phyloP scores from a whole-genome alignment of 2,329 filamentous ascomycete genomes.

The Venturia asperata region DNA sequence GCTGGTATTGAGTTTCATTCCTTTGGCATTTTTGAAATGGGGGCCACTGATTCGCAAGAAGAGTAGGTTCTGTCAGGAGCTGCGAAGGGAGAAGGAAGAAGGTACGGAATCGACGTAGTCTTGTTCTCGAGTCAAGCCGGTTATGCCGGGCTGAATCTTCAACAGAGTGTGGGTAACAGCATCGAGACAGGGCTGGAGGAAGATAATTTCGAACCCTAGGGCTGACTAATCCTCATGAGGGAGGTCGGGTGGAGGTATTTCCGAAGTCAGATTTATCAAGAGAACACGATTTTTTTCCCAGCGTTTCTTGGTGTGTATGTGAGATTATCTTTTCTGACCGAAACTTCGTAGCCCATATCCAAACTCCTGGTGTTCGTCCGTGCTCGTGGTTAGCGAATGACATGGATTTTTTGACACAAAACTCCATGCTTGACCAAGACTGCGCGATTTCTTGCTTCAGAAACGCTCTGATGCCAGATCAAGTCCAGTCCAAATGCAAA shows the following conservation, averaged over 20 bases:
- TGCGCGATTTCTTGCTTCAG: not conserved
- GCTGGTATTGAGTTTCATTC: slow-evolving; percentile 32
- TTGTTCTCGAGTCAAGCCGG: not conserved
- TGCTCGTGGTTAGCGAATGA: not conserved
- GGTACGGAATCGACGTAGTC: not conserved
- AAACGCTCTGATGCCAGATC: not conserved
- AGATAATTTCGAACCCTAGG: too few species aligned
- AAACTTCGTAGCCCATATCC: too few species aligned
- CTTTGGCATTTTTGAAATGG: slow-evolving; percentile 30
- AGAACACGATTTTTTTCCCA: too few species aligned
- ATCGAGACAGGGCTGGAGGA: too few species aligned
- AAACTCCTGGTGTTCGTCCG: too few species aligned
- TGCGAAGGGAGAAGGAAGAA: slow-evolving; percentile 3
- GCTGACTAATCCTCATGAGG: too few species aligned
- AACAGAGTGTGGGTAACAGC: too few species aligned
- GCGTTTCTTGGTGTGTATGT: not conserved
- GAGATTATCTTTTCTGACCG: not conserved
- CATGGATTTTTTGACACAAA: not conserved
- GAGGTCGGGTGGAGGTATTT: too few species aligned
- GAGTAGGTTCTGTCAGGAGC: slow-evolving; percentile 13
- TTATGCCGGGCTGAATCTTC: not conserved
- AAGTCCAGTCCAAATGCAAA: not conserved
- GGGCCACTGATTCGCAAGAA: slow-evolving; percentile 12
- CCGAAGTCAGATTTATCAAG: too few species aligned
- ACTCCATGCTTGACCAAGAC: too few species aligned